Conservation (phyloP, 202 grass and related monocot species). For the Cymbopogon flexuosus region DNA sequence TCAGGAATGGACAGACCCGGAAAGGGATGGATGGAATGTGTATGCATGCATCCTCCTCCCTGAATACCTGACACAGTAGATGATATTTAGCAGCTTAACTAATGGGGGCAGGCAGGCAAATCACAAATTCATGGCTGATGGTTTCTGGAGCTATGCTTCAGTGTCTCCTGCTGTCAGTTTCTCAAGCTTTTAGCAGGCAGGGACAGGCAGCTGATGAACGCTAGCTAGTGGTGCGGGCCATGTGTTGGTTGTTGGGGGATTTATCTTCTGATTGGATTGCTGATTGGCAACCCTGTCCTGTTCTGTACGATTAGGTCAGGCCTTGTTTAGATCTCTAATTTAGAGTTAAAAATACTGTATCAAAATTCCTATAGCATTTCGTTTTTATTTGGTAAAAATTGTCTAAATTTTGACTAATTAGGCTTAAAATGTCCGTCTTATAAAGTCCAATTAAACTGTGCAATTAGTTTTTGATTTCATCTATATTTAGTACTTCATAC, state of each 20-base stretch:
- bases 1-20: background rate
- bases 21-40: background rate
- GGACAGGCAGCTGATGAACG: background rate
- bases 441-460: too few relatives aligned
- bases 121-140: background rate
- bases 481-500: too few relatives aligned
- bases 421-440: too few relatives aligned
- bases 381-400: too few relatives aligned
- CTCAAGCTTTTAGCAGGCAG: background rate
- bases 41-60: background rate
- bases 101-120: background rate
- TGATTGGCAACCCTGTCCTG: background rate
- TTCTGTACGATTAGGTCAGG: too few relatives aligned
- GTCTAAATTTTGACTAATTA: too few relatives aligned
- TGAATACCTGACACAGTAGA: background rate
- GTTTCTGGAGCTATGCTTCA: background rate
- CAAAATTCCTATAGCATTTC: too few relatives aligned
- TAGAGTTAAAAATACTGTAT: too few relatives aligned
- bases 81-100: background rate
- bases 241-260: conserved; percentile 26
- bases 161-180: background rate
- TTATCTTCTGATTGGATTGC: background rate
- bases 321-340: too few relatives aligned
- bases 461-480: too few relatives aligned
- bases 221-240: background rate